phyloP scores from a whole-genome alignment of 2,329 filamentous ascomycete genomes.

The Fusarium sp. region DNA sequence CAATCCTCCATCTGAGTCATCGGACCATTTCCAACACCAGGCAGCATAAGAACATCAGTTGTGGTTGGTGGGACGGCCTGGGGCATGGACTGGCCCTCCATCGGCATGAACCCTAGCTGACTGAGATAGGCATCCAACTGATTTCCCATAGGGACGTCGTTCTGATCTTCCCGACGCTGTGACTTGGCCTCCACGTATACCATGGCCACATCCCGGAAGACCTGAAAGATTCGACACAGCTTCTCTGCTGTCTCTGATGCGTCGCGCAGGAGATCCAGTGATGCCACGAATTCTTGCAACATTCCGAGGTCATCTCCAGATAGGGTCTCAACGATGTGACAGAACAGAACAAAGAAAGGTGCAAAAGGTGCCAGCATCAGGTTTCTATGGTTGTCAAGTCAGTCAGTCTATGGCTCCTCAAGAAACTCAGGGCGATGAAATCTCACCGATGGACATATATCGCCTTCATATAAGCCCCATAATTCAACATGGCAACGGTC shows the following conservation, averaged over 20 bases:
- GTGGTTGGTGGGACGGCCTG: not conserved
- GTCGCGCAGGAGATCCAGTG: slow-evolving; percentile 58
- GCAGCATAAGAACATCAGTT: not conserved
- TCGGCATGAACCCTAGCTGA: slow-evolving; percentile 66
- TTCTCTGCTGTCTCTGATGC: slow-evolving; percentile 65
- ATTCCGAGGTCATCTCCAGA: slow-evolving; percentile 61
- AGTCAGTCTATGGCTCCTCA: not conserved
- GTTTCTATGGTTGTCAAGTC: slow-evolving; percentile 48
- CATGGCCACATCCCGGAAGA: slow-evolving; percentile 66
- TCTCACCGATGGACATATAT: slow-evolving; percentile 60
- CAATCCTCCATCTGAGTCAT: not conserved
- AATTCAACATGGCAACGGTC: slow-evolving; percentile 53
- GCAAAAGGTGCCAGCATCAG: slow-evolving; percentile 64
- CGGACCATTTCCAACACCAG: not conserved
- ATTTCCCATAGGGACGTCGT: slow-evolving; percentile 57
- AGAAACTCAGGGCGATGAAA: not conserved
- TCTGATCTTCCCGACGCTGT: slow-evolving; percentile 54
- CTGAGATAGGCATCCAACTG: slow-evolving; percentile 70
- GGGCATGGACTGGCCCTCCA: slow-evolving; percentile 40
- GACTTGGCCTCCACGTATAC: slow-evolving; percentile 67
- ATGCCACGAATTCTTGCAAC: slow-evolving; percentile 63
- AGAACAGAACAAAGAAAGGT: slow-evolving; percentile 66
- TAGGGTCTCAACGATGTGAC: slow-evolving; percentile 62
- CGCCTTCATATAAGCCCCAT: slow-evolving; percentile 51
- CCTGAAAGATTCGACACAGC: slow-evolving; percentile 65